Conservation (phyloP, 768 basidiomycete species). For the Boletus rufocinnamomeus region DNA sequence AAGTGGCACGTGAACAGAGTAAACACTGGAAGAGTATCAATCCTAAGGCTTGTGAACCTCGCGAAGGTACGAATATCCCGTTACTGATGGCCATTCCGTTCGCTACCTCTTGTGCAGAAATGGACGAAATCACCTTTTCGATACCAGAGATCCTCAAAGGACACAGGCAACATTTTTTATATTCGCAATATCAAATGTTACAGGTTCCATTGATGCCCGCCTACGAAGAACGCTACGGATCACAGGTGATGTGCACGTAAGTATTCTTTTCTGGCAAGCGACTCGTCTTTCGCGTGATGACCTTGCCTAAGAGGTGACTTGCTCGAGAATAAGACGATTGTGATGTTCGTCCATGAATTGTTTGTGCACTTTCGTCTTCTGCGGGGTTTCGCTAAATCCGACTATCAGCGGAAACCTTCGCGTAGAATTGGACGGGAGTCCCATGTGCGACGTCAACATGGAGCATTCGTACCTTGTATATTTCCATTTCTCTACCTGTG, state of each 20-base stretch:
- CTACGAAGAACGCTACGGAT: conserved; percentile 70
- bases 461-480: conserved; percentile 85
- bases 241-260: conserved; percentile 90
- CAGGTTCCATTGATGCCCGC: conserved; percentile 76
- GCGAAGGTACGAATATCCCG: conserved; percentile 56
- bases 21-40: conserved; percentile 90
- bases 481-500: not conserved
- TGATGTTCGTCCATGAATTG: conserved; percentile 96
- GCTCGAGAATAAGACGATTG: conserved; percentile 71
- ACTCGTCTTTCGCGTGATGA: conserved; percentile 3
- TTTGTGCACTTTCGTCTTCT: conserved; percentile 41
- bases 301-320: conserved; percentile 61
- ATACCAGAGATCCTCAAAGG: conserved; percentile 86
- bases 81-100: not conserved
- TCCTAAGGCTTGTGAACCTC: conserved; percentile 79
- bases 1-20: conserved; percentile 84
- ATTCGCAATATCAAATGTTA: conserved; percentile 73
- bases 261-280: conserved; percentile 31
- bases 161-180: conserved; percentile 84
- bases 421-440: conserved; percentile 74
- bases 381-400: not conserved
- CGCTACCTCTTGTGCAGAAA: conserved; percentile 41
- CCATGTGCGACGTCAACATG: conserved; percentile 69
- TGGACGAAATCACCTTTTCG: conserved; percentile 62
- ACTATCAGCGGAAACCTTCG: conserved; percentile 79